These are phyloP conservation scores for Physcomitrellopsis africana DNA, from an alignment of 225 moss, liverwort and hornwort species.

Conservation along the genomic window DNA sequence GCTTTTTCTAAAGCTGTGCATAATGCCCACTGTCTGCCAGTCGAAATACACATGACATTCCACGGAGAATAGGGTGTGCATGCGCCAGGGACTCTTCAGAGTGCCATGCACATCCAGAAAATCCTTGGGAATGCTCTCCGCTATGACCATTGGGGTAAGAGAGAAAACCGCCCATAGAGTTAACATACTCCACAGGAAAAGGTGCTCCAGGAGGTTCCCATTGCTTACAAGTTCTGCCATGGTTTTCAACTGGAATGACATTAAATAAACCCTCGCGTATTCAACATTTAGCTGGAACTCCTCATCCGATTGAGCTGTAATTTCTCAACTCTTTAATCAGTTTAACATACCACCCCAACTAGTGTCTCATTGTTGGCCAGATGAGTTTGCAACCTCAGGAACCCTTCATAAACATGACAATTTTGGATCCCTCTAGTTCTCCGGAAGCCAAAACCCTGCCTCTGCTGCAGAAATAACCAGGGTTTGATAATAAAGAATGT, in stretches of 20 bases:
- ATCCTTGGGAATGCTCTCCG: constrained; percentile 10
- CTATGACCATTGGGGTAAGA: constrained; percentile 26
- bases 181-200: constrained; percentile 26
- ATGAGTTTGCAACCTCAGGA: too few species aligned
- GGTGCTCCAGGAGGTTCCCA: neutral
- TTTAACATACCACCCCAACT: too few species aligned
- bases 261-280: neutral
- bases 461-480: too few species aligned
- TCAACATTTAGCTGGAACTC: neutral
- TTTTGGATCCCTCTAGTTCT: too few species aligned
- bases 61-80: constrained; percentile 94
- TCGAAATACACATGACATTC: constrained; percentile 91
- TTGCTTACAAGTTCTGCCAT: constrained; percentile 28
- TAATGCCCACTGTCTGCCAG: constrained; percentile 94
- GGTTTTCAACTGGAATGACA: neutral
- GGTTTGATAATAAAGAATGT: too few species aligned
- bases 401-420: too few species aligned
- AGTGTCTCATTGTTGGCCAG: too few species aligned
- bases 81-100: constrained; percentile 64
- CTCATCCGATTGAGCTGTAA: too few species aligned
- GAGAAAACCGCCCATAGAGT: constrained; percentile 8
- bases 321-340: too few species aligned
- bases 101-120: constrained; percentile 32
- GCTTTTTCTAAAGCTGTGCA: constrained; percentile 88
- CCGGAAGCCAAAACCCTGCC: too few species aligned